Conservation (phyloP, 148 eudicot species). For the Oxyria digyna region DNA sequence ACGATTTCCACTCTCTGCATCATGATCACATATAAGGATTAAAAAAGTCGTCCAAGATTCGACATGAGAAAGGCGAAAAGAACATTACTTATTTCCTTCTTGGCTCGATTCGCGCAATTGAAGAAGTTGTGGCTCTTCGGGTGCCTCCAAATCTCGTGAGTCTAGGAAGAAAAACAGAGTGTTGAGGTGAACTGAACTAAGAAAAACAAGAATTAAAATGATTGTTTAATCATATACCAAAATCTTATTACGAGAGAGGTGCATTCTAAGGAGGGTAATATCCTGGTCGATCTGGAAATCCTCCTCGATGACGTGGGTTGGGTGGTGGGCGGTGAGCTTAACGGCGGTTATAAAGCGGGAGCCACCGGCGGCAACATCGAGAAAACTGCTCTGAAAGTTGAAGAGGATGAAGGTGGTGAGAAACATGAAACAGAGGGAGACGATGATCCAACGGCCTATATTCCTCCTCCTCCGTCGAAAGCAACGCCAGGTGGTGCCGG, state of each 20-base stretch:
- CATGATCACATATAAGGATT: no score
- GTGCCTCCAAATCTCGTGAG: conserved; percentile 35
- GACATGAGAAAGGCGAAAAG: no score
- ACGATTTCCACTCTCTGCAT: conserved; percentile 12
- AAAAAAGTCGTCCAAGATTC: no score
- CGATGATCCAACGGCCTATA: neutral
- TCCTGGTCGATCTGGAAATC: neutral
- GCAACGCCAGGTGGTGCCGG: neutral
- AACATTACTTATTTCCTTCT: conserved; percentile 17
- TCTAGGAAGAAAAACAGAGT: conserved; percentile 10
- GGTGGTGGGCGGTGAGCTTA: neutral
- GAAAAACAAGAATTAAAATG: neutral
- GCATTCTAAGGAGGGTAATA: neutral
- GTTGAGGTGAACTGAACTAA: neutral
- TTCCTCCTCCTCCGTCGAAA: neutral
- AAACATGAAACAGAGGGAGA: neutral
- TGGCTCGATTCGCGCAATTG: conserved; percentile 22
- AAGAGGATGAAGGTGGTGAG: neutral
- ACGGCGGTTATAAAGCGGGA: neutral
- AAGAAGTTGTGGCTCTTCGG: conserved; percentile 21
- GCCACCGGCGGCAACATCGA: conserved; percentile 1
- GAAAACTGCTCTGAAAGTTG: neutral
- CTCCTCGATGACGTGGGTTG: neutral
- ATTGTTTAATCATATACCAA: neutral
- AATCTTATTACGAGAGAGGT: neutral